Base-by-base conservation (phyloP, 2,329 filamentous ascomycete species). In the Microcera coccophila region DNA sequence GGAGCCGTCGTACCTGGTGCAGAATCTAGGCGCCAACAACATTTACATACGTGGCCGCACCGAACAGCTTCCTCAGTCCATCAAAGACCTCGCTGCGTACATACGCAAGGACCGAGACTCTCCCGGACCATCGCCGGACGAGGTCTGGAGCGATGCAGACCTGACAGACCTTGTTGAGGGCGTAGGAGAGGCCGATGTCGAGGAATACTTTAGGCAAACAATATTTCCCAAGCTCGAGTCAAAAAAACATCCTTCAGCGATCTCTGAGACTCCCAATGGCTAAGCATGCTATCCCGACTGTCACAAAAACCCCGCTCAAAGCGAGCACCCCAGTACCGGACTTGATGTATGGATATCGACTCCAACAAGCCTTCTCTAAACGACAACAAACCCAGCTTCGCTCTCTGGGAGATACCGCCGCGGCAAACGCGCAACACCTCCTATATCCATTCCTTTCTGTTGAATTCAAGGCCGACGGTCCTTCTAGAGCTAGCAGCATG, bases 401-500 rank as follows among this genome's bases (percentile, higher is more conserved):
- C 15, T 8, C 8, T 8, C 5, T 32, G 11, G n/a, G 29, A 8
- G 5, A 9, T n/a, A n/a, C 9, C 5, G 15, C 15, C 7, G 8
- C 5, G 15, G 15, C 29, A 8, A 32, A 32, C 29, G 15, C 5
- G 7, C 11, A 32, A 15, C 8, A 15, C 29, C 12, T 32, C 7
- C 8, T 32, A 15, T 17, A 8, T 17, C 29, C 29, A 32, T 32
- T 32, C 29, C n/a, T 32, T 8, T 8, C 15, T 11, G 12, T 47
- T 18, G 50, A 48, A 31, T 41, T 48, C 37, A 41, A 43, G 21
- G 58, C 54, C 19, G 55, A 62, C 12, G 56, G 59, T 15, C 12
- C 7, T 7, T 8, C 5, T 17, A 17, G 29, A 32, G 29, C 12
- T 12, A 61, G 57, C 3, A 59, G 39, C 37, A 10, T 67, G 34